Conservation (phyloP, 2,329 filamentous ascomycete genomes). For the Penicillium brasilianum region DNA sequence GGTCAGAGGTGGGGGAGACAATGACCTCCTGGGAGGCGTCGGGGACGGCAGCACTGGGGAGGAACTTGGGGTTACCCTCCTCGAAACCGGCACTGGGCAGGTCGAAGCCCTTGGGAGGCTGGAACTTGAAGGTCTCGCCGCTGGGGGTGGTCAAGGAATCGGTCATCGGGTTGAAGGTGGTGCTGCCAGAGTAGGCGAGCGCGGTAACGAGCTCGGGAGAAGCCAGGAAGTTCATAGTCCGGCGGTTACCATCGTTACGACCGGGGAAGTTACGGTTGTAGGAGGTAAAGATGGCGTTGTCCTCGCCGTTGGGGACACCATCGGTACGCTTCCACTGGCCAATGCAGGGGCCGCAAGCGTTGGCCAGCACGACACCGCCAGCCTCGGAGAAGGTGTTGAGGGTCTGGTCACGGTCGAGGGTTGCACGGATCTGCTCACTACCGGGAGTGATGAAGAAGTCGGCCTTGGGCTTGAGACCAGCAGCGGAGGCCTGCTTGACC, state of each 20-base stretch:
- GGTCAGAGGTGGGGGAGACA: slow-evolving; percentile 84
- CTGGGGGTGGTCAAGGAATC: slow-evolving; percentile 80
- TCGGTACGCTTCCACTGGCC: slow-evolving; percentile 96
- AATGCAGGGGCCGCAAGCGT: slow-evolving; percentile 84
- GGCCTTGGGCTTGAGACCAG: slow-evolving; percentile 92
- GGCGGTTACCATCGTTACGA: slow-evolving; percentile 93
- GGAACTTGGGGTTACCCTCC: slow-evolving; percentile 74
- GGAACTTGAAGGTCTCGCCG: slow-evolving; percentile 83
- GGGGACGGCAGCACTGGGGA: slow-evolving; percentile 72
- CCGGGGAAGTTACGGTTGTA: slow-evolving; percentile 99
- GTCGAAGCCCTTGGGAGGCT: slow-evolving; percentile 67
- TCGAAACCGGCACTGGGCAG: slow-evolving; percentile 78
- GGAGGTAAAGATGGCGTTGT: slow-evolving; percentile 93
- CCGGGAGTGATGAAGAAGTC: slow-evolving; percentile 95
- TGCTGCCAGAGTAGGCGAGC: slow-evolving; percentile 89
- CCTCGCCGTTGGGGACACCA: slow-evolving; percentile 78
- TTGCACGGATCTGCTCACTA: slow-evolving; percentile 95
- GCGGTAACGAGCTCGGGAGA: slow-evolving; percentile 97
- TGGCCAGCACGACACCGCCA: slow-evolving; percentile 90
- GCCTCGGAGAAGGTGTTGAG: slow-evolving; percentile 96
- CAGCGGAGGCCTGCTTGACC: slow-evolving; percentile 84
- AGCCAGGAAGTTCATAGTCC: slow-evolving; percentile 98
- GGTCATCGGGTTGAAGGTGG: slow-evolving; percentile 94
- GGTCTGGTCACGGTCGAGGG: slow-evolving; percentile 87
- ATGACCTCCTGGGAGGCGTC: slow-evolving; percentile 73